Conservation (phyloP, 192 early-diverging fungal genomes). For the Coemansia sp. region DNA sequence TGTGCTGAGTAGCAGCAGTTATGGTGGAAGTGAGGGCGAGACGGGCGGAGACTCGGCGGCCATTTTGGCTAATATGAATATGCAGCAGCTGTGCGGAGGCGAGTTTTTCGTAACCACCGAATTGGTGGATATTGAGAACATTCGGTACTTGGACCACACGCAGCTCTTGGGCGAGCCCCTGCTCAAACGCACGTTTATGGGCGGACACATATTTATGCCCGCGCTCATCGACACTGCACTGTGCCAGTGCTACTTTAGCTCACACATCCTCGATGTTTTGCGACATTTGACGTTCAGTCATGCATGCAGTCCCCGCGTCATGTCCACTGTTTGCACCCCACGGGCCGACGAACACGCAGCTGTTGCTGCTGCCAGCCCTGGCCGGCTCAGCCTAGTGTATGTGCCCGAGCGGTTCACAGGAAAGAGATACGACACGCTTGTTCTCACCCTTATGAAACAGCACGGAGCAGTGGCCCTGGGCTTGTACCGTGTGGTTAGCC, state of each 20-base stretch:
- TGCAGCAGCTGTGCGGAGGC: slow-evolving; percentile 34
- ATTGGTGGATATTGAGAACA: slow-evolving; percentile 40
- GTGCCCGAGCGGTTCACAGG: slow-evolving; percentile 32
- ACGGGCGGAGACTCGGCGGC: slow-evolving; percentile 35
- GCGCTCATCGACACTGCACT: slow-evolving; percentile 46
- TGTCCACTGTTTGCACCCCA: slow-evolving; percentile 10
- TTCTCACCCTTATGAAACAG: slow-evolving; percentile 46
- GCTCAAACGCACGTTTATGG: slow-evolving; percentile 53
- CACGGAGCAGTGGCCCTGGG: slow-evolving; percentile 44
- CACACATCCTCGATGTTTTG: slow-evolving; percentile 50
- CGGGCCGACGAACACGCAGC: slow-evolving; percentile 13
- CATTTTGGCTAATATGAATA: slow-evolving; percentile 52
- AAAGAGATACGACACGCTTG: slow-evolving; percentile 42
- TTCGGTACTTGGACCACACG: slow-evolving; percentile 48
- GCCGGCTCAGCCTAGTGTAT: slow-evolving; percentile 28
- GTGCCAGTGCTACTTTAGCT: slow-evolving; percentile 55
- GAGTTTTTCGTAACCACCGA: slow-evolving; percentile 49
- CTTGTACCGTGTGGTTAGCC: slow-evolving; percentile 42
- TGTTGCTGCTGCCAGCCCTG: slow-evolving; percentile 13
- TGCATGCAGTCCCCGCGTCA: neutral
- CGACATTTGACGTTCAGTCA: slow-evolving; percentile 45
- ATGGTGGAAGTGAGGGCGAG: neutral
- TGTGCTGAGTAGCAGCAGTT: slow-evolving; percentile 31
- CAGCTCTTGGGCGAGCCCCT: slow-evolving; percentile 47
- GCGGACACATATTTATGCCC: slow-evolving; percentile 52